A percentile compares a stretch with the other conserved stretches of the same genome.
phyloP scores from a whole-genome alignment of 148 eudicot species.

The Fagopyrum esculentum region DNA sequence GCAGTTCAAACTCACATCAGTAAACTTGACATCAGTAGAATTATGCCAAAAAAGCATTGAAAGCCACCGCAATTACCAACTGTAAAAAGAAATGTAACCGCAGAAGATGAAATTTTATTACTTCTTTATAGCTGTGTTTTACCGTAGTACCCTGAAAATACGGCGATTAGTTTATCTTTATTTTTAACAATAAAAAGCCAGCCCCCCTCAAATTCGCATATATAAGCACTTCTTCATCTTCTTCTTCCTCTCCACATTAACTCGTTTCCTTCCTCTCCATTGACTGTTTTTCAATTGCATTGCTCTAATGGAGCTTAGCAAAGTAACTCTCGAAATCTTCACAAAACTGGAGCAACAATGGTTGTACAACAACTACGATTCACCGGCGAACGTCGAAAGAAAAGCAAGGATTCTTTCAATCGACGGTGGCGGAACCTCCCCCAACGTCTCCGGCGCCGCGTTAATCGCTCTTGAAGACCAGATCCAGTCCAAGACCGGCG shows the following conservation, averaged over 20 bases:
- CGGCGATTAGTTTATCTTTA: not conserved
- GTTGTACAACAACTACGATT: slow-evolving; percentile 28
- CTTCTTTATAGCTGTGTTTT: not conserved
- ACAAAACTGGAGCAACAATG: slow-evolving; percentile 55
- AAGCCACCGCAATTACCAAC: not conserved
- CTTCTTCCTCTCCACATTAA: not conserved
- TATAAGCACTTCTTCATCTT: not conserved
- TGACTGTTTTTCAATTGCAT: not conserved
- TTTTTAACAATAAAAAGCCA: not conserved
- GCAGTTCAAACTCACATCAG: not conserved
- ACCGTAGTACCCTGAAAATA: not conserved
- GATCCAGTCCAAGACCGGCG: slow-evolving; percentile 51
- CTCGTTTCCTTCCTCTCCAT: not conserved
- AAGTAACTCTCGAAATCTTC: slow-evolving; percentile 29
- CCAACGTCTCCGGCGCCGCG: slow-evolving; percentile 47
- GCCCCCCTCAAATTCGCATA: not conserved
- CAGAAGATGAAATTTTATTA: too few species aligned
- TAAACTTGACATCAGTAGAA: not conserved
- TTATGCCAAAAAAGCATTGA: not conserved
- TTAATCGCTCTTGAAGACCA: slow-evolving; percentile 58
- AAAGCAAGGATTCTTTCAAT: slow-evolving; percentile 60
- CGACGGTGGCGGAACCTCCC: slow-evolving; percentile 63
- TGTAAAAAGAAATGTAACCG: not conserved
- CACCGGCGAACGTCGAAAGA: slow-evolving; percentile 7
- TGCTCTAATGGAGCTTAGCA: slow-evolving; percentile 7